Evolutionary conservation across 2,329 filamentous ascomycete species (phyloP), one percentile per base, ranked within the genome.

Genomic region (Pseudocercospora pini-densiflorae): DNA sequence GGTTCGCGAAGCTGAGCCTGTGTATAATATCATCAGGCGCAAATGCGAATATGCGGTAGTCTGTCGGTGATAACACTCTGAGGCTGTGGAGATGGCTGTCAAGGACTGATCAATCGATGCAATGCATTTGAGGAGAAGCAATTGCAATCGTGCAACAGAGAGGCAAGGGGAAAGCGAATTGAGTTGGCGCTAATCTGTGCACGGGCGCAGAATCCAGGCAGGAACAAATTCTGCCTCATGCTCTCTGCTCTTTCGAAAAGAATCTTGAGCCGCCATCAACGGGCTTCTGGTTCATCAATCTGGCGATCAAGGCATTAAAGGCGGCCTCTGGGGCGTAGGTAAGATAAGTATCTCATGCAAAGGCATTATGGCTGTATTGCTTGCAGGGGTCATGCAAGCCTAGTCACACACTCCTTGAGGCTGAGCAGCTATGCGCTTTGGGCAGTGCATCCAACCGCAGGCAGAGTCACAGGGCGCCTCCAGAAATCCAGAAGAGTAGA

Each of bases 331-430:
- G 51, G 51, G 51, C 51, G 51, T 54, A 54, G 7, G 23, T 2
- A 54, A n/a, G 24, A 33, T 33, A 33, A 33, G 31, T 33, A 33
- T 33, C 12, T 12, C 9, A 33, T 5, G 31, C 2, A 3, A 10
- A 33, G 31, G 10, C 10, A 33, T 3, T 8, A 10, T 54, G 51
- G 51, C 51, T 54, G 51, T 21, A 54, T 24, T 5, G 7, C 10
- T 21, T 54, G 51, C 51, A 54, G 51, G 51, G 51, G 5, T 54
- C 24, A n/a, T 54, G 51, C 51, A 54, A 54, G 51, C 51, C 51
- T 24, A 29, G 16, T 24, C 16, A n/a, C 24, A 54, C 16, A 2
- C 8, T 3, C 16, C 24, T 1, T 31, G 51, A 54, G 51, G 51
- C 51, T 19, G 51, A 55, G 51, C 51, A 55, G 51, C 23, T 54